Conservation (phyloP, 2,329 filamentous ascomycete species). For the Epichloe elymi region DNA sequence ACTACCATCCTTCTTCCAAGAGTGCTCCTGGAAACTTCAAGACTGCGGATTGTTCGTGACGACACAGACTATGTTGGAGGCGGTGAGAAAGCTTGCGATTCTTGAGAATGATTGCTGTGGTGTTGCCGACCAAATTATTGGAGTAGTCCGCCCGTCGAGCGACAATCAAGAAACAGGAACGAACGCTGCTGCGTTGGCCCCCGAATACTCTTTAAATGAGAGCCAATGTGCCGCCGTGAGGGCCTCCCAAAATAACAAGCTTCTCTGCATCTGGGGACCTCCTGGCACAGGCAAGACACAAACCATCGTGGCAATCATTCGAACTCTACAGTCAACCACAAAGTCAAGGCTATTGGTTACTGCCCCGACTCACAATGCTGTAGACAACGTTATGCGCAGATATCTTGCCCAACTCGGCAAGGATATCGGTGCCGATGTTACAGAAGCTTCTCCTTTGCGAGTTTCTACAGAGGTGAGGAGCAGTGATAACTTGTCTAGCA, state of each 20-base stretch:
- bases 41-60: slow-evolving; percentile 29
- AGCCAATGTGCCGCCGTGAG: slow-evolving; percentile 4
- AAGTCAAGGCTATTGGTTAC: background rate
- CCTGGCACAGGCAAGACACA: slow-evolving; percentile 17
- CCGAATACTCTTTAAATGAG: background rate
- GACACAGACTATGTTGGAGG: slow-evolving; percentile 25
- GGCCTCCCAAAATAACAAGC: slow-evolving; percentile 14
- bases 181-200: background rate
- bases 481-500: background rate
- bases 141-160: slow-evolving; percentile 7
- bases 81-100: slow-evolving; percentile 18
- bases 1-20: slow-evolving; percentile 20
- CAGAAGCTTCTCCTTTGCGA: background rate
- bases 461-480: background rate
- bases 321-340: background rate
- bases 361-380: background rate
- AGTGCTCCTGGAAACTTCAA: slow-evolving; percentile 24
- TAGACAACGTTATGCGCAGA: background rate
- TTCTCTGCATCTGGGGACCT: slow-evolving; percentile 30
- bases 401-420: background rate
- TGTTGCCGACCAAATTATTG: slow-evolving; percentile 13
- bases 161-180: background rate
- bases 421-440: background rate
- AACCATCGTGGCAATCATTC: background rate
- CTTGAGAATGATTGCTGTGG: slow-evolving; percentile 18